Conservation (phyloP, 495 filamentous ascomycete genomes). For the Halenospora varia region DNA sequence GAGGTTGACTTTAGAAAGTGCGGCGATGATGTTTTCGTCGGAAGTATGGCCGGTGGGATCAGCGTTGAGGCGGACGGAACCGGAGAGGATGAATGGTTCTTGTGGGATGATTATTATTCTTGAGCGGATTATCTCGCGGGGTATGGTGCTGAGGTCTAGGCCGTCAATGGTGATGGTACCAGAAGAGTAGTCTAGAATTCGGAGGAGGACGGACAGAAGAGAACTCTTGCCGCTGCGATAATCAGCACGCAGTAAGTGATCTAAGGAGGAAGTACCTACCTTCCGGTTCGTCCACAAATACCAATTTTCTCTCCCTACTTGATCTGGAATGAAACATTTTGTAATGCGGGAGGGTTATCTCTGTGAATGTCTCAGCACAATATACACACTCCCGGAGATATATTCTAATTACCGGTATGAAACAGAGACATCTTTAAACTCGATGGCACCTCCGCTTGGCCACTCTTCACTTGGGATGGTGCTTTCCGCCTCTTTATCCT, state of each 20-base stretch:
- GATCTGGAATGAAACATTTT: conserved; percentile 26
- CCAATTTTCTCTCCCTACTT: conserved; percentile 36
- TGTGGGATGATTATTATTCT: conserved; percentile 47
- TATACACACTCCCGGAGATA: not conserved
- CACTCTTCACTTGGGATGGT: conserved; percentile 28
- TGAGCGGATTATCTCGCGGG: conserved; percentile 13
- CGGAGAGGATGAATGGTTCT: conserved; percentile 41
- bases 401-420: conserved; percentile 22
- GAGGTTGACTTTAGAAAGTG: not conserved
- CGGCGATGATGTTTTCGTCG: not conserved
- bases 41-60: not conserved
- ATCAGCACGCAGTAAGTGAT: conserved; percentile 17
- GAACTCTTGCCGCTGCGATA: not conserved
- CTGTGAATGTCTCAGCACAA: not conserved
- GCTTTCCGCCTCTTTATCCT: conserved; percentile 22
- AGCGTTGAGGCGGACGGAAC: conserved; percentile 12
- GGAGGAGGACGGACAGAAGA: not conserved
- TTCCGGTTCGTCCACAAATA: conserved; percentile 39
- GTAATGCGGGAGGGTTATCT: conserved; percentile 2
- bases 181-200: not conserved
- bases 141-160: not conserved
- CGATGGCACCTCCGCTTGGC: conserved; percentile 30
- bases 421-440: conserved; percentile 32
- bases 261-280: conserved; percentile 19
- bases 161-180: not conserved